A percentile compares a stretch with the other conserved stretches of the same genome.
These are phyloP conservation scores for Fusarium circinatum DNA, from an alignment of 2,329 filamentous ascomycete genomes.

Conservation along the genomic window DNA sequence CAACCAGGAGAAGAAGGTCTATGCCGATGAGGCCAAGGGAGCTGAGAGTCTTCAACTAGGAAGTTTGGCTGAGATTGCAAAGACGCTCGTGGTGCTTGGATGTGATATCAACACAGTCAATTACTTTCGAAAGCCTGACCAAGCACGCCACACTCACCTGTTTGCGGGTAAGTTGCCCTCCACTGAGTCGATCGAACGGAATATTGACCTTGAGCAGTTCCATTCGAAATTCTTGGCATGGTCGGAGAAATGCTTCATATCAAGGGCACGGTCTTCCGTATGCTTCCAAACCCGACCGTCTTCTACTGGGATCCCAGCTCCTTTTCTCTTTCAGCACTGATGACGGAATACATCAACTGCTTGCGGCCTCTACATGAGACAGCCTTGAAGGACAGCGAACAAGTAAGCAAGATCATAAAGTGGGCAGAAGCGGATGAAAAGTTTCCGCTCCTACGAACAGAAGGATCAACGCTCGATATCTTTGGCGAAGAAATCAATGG, in stretches of 20 bases:
- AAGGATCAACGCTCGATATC: slow-evolving; percentile 21
- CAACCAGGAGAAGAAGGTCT: slow-evolving; percentile 34
- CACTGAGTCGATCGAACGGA: accelerated
- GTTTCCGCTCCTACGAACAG: slow-evolving; percentile 12
- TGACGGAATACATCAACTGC: slow-evolving; percentile 13
- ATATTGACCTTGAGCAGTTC: background rate
- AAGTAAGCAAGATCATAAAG: slow-evolving; percentile 9
- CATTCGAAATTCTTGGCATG: slow-evolving; percentile 52
- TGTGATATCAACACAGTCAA: slow-evolving; percentile 50
- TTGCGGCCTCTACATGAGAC: background rate
- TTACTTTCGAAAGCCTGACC: slow-evolving; percentile 41
- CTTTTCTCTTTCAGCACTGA: slow-evolving; percentile 23
- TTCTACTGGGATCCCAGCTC: slow-evolving; percentile 35
- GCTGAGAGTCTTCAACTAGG: slow-evolving; percentile 47
- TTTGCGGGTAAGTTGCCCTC: slow-evolving; percentile 24
- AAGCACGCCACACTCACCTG: slow-evolving; percentile 28
- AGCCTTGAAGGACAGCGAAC: background rate
- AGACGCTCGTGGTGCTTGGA: slow-evolving; percentile 53
- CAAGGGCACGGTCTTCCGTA: slow-evolving; percentile 51
- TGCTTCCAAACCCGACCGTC: slow-evolving; percentile 54
- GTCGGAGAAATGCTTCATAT: slow-evolving; percentile 50
- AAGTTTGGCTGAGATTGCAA: slow-evolving; percentile 47
- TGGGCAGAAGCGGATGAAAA: slow-evolving; percentile 26
- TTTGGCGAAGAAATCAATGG: slow-evolving; percentile 24
- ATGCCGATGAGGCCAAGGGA: slow-evolving; percentile 35